These are phyloP conservation scores for Stephania japonica DNA, from an alignment of 164 flowering plant species.

Conservation along the genomic window DNA sequence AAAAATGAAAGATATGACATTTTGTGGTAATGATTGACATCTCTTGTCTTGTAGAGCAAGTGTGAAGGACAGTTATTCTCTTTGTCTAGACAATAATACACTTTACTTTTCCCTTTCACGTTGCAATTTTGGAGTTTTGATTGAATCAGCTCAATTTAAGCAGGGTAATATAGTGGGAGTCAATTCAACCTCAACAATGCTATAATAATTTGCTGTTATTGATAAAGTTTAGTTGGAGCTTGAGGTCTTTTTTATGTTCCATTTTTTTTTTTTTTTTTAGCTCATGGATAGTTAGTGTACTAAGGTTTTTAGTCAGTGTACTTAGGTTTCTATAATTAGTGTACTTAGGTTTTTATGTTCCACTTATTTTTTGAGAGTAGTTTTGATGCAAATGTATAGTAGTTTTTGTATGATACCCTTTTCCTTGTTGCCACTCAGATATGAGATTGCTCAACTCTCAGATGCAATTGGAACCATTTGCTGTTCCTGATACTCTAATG, in stretches of 20 bases:
- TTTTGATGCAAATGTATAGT: not conserved
- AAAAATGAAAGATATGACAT: too few species aligned
- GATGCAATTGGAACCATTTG: not conserved
- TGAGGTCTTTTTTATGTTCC: not conserved
- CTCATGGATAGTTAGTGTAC: not conserved
- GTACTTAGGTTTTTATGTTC: not conserved
- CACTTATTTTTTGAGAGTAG: not conserved
- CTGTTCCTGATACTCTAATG: not conserved
- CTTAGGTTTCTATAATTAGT: not conserved
- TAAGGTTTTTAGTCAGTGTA: not conserved
- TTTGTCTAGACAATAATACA: too few species aligned
- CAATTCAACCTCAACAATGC: not conserved
- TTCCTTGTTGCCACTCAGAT: not conserved
- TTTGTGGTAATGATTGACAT: too few species aligned
- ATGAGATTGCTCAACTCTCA: not conserved
- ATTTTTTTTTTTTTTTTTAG: not conserved
- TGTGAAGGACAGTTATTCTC: too few species aligned
- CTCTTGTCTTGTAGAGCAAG: too few species aligned
- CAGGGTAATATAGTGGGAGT: not conserved
- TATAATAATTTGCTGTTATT: not conserved
- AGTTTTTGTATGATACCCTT: not conserved
- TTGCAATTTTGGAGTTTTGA: not conserved
- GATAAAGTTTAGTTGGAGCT: not conserved
- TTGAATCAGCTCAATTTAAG: not conserved
- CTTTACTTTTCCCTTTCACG: too few species aligned